Evolutionary conservation across 2,329 filamentous ascomycete species (phyloP).

Genomic region (Epichloe gansuensis): DNA sequence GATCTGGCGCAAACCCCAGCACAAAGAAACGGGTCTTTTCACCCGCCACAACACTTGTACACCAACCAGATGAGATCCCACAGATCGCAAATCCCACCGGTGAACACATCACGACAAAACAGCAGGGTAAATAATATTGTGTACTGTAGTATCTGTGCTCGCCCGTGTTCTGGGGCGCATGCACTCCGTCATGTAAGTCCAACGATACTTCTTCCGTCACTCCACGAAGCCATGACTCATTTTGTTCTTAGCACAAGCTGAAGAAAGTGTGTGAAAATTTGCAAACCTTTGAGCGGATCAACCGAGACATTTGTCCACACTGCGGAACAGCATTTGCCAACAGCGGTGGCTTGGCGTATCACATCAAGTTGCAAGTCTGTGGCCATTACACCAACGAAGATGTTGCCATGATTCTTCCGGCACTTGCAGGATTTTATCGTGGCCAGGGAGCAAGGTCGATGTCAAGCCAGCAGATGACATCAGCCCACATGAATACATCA

Average conservation of each 20-base stretch:
- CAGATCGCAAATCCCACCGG: not conserved
- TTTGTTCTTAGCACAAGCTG: constrained; percentile 14
- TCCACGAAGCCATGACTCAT: constrained; percentile 4
- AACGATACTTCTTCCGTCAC: not conserved
- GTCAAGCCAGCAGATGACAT: not conserved
- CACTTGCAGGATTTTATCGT: constrained; percentile 3
- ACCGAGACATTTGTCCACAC: constrained; percentile 27
- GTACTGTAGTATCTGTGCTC: constrained; percentile 19
- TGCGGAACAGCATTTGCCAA: constrained; percentile 34
- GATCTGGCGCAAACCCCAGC: constrained; percentile 6
- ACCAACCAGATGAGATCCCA: not conserved
- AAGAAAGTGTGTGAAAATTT: constrained; percentile 15
- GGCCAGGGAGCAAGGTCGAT: not conserved
- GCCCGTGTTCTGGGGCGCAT: constrained; percentile 20
- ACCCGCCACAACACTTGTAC: not conserved
- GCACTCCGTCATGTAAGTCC: constrained; percentile 21
- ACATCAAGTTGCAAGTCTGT: constrained; percentile 32
- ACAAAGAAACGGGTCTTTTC: not conserved
- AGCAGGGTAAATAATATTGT: constrained; percentile 4
- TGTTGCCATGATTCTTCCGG: not conserved
- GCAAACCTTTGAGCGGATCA: constrained; percentile 7
- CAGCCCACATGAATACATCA: not conserved
- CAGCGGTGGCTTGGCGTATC: constrained; percentile 30
- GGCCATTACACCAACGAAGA: constrained; percentile 22
- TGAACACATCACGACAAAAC: not conserved